Evolutionary conservation across 2,329 filamentous ascomycete species (phyloP).

Genomic region (Kalaharituber pfeilii): DNA sequence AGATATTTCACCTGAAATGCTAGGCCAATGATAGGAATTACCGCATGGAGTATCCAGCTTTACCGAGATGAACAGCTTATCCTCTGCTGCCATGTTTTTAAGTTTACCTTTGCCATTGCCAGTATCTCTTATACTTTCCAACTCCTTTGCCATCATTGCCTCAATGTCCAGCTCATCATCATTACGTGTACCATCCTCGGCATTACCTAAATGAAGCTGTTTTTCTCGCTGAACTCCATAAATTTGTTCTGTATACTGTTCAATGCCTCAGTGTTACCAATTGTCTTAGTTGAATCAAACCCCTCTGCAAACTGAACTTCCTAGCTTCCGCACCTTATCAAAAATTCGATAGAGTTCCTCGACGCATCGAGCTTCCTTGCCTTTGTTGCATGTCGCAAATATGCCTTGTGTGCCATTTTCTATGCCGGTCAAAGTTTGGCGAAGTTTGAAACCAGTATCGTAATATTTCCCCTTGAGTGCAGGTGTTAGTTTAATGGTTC

Average conservation of each 20-base stretch:
- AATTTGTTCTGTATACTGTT: background rate
- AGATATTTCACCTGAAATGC: constrained; percentile 7
- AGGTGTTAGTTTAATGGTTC: too few relatives aligned
- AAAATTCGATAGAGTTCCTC: constrained; percentile 21
- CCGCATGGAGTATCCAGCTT: constrained; percentile 36
- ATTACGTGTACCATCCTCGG: constrained; percentile 26
- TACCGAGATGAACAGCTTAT: constrained; percentile 42
- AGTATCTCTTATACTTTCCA: constrained; percentile 41
- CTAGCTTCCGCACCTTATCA: constrained; percentile 16
- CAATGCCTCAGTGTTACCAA: background rate
- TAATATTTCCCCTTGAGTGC: constrained; percentile 14
- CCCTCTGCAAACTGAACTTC: background rate
- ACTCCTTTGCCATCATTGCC: constrained; percentile 51
- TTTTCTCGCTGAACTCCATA: constrained; percentile 15
- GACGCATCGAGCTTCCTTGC: constrained; percentile 20
- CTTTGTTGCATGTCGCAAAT: constrained; percentile 22
- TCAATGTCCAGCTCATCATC: constrained; percentile 48
- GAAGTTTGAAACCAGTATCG: constrained; percentile 11
- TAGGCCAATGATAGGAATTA: constrained; percentile 26
- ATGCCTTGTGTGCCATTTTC: constrained; percentile 21
- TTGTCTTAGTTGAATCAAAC: background rate
- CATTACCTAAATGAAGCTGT: constrained; percentile 29
- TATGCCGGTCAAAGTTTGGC: constrained; percentile 16
- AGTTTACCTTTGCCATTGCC: constrained; percentile 29
- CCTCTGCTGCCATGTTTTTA: constrained; percentile 27